Evolutionary conservation across 371 early-diverging fungal genomes (phyloP).

Genomic region (Mucor indicus): DNA sequence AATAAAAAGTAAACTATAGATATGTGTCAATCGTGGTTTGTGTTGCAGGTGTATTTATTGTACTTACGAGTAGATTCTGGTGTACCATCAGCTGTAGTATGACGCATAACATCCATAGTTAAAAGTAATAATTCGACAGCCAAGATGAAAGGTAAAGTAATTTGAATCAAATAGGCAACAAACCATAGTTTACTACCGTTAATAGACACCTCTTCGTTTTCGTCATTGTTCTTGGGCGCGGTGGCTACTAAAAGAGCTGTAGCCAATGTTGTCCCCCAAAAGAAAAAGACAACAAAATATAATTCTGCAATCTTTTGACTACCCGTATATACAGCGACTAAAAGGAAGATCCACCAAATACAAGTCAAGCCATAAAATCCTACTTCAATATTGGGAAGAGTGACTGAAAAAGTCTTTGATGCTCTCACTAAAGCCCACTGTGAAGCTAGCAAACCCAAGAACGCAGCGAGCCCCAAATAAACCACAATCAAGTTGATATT

Average conservation of each 20-base stretch:
- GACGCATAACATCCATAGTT: slow-evolving; percentile 45
- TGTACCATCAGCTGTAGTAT: slow-evolving; percentile 53
- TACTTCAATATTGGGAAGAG: slow-evolving; percentile 2
- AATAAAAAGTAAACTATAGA: slow-evolving; percentile 23
- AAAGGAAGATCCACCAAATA: slow-evolving; percentile 45
- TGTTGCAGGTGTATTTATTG: too few relatives aligned
- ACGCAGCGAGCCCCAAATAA: slow-evolving; percentile 15
- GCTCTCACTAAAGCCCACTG: slow-evolving; percentile 10
- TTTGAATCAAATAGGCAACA: slow-evolving; percentile 30
- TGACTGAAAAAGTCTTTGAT: background rate
- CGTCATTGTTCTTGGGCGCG: background rate
- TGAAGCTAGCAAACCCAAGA: slow-evolving; percentile 18
- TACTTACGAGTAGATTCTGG: slow-evolving; percentile 45
- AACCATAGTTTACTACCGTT: slow-evolving; percentile 20
- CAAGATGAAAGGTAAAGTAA: slow-evolving; percentile 32
- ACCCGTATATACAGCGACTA: slow-evolving; percentile 28
- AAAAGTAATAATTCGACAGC: slow-evolving; percentile 39
- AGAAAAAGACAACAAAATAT: slow-evolving; percentile 42
- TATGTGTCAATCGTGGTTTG: slow-evolving; percentile 1
- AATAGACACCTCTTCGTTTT: background rate
- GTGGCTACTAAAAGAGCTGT: slow-evolving; percentile 14
- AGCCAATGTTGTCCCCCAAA: slow-evolving; percentile 33
- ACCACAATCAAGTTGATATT: slow-evolving; percentile 11
- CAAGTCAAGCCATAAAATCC: slow-evolving; percentile 32
- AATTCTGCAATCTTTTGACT: slow-evolving; percentile 25